phyloP scores from a whole-genome alignment of 441 rosid genomes.

The Hura crepitans region DNA sequence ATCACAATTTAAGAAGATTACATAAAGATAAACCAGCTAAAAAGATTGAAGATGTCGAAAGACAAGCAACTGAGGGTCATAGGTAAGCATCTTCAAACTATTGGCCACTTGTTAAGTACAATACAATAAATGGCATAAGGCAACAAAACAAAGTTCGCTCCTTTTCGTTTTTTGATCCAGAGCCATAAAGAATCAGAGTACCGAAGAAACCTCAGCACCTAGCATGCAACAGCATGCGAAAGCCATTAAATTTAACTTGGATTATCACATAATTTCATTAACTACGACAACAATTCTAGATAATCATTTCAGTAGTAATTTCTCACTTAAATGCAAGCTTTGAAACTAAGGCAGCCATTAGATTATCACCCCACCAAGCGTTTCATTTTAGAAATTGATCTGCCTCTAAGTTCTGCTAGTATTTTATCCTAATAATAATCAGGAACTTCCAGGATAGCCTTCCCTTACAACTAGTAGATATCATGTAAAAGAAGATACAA shows the following conservation, averaged over 20 bases:
- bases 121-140: constrained; percentile 2
- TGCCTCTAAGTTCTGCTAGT: not conserved
- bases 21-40: not conserved
- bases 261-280: not conserved
- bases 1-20: not conserved
- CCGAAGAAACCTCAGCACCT: not conserved
- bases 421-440: not conserved
- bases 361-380: not conserved
- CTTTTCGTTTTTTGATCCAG: not conserved
- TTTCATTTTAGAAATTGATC: not conserved
- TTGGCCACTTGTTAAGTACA: not conserved
- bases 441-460: not conserved
- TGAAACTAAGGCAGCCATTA: not conserved
- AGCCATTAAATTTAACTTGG: not conserved
- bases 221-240: not conserved
- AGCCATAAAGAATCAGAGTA: not conserved
- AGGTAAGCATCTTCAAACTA: not conserved
- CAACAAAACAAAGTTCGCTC: not conserved
- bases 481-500: not conserved
- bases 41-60: not conserved
- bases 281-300: not conserved
- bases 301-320: not conserved
- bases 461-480: not conserved
- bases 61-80: not conserved
- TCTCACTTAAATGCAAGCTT: not conserved